These are phyloP conservation scores for Eleusine coracana DNA, from an alignment of 176 grass and related monocot species.

Conservation along the genomic window DNA sequence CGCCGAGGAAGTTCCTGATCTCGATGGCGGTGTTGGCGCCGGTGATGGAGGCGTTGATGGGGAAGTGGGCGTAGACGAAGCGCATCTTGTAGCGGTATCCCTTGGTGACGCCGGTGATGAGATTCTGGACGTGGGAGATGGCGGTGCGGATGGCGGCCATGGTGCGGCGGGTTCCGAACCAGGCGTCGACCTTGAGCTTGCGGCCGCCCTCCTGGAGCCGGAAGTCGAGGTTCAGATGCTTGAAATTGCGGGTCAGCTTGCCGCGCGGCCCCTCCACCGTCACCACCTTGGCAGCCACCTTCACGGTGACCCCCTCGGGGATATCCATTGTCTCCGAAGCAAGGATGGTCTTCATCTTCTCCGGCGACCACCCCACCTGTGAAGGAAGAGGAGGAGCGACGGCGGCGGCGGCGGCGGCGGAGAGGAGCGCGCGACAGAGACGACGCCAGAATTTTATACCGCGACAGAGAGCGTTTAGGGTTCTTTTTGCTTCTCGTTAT, in stretches of 20 bases:
- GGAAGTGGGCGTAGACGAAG: conserved; percentile 84
- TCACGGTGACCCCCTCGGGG: conserved; percentile 67
- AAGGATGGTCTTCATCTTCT: conserved; percentile 78
- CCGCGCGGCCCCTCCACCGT: conserved; percentile 66
- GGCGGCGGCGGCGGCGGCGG: conserved; percentile 35
- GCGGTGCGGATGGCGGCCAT: conserved; percentile 88
- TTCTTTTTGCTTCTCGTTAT: background rate
- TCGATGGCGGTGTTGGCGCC: conserved; percentile 57
- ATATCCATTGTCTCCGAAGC: conserved; percentile 77
- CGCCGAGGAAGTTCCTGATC: conserved; percentile 83
- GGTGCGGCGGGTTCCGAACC: conserved; percentile 75
- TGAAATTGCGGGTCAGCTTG: conserved; percentile 73
- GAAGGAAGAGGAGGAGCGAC: background rate
- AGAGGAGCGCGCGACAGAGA: background rate
- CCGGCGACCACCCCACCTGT: background rate
- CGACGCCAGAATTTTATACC: conserved; percentile 1
- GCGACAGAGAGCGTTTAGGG: background rate
- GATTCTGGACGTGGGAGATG: conserved; percentile 86
- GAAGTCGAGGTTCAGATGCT: conserved; percentile 90
- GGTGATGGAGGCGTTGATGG: conserved; percentile 80
- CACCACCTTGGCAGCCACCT: conserved; percentile 73
- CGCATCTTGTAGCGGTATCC: conserved; percentile 83
- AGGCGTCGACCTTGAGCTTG: conserved; percentile 81
- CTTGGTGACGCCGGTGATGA: conserved; percentile 83
- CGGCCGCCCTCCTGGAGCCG: conserved; percentile 53